Conservation (phyloP, 2,329 filamentous ascomycete genomes). For the Tolypocladium pustulatum region DNA sequence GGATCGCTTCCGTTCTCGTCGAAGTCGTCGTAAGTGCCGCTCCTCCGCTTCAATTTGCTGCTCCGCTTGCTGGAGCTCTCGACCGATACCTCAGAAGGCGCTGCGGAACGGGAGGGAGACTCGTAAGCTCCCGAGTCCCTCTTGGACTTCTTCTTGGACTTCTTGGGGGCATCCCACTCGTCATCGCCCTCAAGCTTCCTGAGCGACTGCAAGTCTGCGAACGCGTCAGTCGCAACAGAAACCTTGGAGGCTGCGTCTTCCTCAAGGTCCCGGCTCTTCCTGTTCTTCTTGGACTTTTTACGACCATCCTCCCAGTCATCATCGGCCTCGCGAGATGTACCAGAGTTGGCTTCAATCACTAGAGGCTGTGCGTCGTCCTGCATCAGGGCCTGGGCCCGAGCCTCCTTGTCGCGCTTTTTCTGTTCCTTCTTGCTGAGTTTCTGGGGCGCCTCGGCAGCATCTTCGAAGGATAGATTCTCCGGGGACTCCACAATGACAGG, state of each 20-base stretch:
- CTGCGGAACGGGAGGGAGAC: constrained; percentile 19
- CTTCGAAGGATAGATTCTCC: constrained; percentile 9
- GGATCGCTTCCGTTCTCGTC: constrained; percentile 23
- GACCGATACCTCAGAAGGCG: constrained; percentile 26
- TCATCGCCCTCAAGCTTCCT: constrained; percentile 15
- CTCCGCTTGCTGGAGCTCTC: constrained; percentile 26
- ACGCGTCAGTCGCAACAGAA: constrained; percentile 18
- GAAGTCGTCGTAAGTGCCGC: constrained; percentile 23
- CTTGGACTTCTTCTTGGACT: constrained; percentile 25
- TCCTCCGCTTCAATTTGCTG: constrained; percentile 28
- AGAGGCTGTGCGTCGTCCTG: constrained; percentile 13
- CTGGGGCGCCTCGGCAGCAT: constrained; percentile 11
- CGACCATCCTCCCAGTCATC: constrained; percentile 11
- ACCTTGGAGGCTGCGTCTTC: constrained; percentile 13
- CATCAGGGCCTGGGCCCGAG: constrained; percentile 14
- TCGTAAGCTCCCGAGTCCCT: constrained; percentile 18
- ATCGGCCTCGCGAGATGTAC: constrained; percentile 9
- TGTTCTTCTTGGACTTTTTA: constrained; percentile 18
- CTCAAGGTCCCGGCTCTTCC: constrained; percentile 16
- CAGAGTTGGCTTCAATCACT: constrained; percentile 8
- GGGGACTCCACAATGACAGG: constrained; percentile 1
- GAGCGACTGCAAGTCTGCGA: constrained; percentile 13
- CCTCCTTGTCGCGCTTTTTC: constrained; percentile 31
- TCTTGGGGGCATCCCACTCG: constrained; percentile 23
- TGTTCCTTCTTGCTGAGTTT: constrained; percentile 23